These are phyloP conservation scores for Lophiotrema nucula DNA, from an alignment of 495 filamentous ascomycete species.

Conservation along the genomic window DNA sequence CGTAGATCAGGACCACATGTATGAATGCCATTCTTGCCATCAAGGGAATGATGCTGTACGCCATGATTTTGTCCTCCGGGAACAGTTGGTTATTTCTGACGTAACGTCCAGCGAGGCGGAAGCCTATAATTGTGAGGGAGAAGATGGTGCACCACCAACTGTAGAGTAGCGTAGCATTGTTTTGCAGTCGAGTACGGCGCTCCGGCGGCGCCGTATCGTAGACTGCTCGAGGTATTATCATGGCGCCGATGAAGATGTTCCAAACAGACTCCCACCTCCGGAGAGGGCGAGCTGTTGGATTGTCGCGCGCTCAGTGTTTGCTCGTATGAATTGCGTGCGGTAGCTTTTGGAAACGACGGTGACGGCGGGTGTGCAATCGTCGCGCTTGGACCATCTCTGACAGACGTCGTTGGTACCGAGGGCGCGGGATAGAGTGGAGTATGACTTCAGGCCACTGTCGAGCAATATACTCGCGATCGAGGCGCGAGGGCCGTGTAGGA, in stretches of 20 bases:
- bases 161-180: constrained; percentile 59
- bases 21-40: constrained; percentile 79
- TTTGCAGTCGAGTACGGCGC: constrained; percentile 23
- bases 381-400: constrained; percentile 34
- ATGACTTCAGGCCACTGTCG: constrained; percentile 17
- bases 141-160: constrained; percentile 93
- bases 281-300: constrained; percentile 34
- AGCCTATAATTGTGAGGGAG: constrained; percentile 74
- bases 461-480: neutral
- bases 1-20: constrained; percentile 77
- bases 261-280: constrained; percentile 31
- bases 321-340: neutral
- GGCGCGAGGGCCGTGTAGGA: neutral
- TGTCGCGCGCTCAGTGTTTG: constrained; percentile 16
- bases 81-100: constrained; percentile 79
- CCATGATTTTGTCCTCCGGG: constrained; percentile 82
- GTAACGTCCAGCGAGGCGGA: constrained; percentile 75
- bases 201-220: constrained; percentile 28
- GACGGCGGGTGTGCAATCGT: constrained; percentile 1
- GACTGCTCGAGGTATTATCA: constrained; percentile 26
- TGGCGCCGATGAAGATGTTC: neutral
- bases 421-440: constrained; percentile 24
- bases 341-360: neutral
- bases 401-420: constrained; percentile 12
- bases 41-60: constrained; percentile 75